Conservation (phyloP, 148 eudicot genomes). For the Chenopodium suecicum region DNA sequence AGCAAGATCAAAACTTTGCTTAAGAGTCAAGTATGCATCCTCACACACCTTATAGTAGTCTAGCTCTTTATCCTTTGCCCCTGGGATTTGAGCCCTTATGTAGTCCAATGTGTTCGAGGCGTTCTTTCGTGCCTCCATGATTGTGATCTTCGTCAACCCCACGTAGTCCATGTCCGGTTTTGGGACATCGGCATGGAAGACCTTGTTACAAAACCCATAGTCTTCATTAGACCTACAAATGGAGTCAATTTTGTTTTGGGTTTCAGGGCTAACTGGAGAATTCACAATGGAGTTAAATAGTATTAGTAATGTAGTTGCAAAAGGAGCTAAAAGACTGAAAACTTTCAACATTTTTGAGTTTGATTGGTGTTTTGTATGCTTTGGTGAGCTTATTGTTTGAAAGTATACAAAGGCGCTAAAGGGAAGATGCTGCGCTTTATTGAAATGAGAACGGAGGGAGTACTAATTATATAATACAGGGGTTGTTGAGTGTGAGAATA, state of each 20-base stretch:
- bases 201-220: slow-evolving; percentile 22
- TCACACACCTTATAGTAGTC: slow-evolving; percentile 17
- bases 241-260: slow-evolving; percentile 11
- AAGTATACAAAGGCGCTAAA: neutral
- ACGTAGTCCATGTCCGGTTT: slow-evolving; percentile 13
- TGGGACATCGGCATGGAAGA: slow-evolving; percentile 12
- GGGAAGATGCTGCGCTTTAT: neutral
- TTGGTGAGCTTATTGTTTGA: too few relatives aligned
- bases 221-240: slow-evolving; percentile 24
- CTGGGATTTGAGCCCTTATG: slow-evolving; percentile 10
- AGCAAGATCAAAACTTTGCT: slow-evolving; percentile 14
- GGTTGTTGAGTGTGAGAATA: neutral
- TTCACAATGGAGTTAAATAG: neutral
- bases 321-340: neutral
- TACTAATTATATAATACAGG: too few relatives aligned
- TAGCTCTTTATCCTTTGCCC: neutral
- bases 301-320: neutral
- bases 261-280: neutral
- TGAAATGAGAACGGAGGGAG: neutral
- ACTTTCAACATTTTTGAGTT: neutral
- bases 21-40: slow-evolving; percentile 6
- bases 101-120: slow-evolving; percentile 19
- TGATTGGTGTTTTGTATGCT: too few relatives aligned
- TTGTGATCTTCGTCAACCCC: slow-evolving; percentile 19
- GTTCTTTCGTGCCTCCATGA: slow-evolving; percentile 12